These are phyloP conservation scores for Trichoderma afroharzianum DNA, from an alignment of 2,329 filamentous ascomycete species.

Conservation along the genomic window DNA sequence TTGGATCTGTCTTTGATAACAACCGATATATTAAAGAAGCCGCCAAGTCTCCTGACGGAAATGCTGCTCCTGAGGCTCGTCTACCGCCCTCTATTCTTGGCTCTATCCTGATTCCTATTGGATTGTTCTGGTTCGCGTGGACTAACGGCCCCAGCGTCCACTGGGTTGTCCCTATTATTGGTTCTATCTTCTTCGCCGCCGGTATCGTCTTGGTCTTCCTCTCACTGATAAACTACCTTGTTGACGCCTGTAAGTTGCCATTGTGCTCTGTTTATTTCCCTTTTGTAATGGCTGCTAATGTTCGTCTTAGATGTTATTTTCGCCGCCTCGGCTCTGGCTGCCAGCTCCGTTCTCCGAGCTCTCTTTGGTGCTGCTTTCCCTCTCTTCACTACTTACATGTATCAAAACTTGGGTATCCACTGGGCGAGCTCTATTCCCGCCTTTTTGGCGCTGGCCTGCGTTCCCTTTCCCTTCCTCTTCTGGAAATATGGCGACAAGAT, in stretches of 20 bases:
- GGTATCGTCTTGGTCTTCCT: slow-evolving; percentile 64
- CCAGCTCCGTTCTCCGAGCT: slow-evolving; percentile 67
- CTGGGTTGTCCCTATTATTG: slow-evolving; percentile 50
- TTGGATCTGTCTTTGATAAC: slow-evolving; percentile 52
- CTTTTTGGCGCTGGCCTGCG: slow-evolving; percentile 67
- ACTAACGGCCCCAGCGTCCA: slow-evolving; percentile 55
- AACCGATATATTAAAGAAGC: slow-evolving; percentile 46
- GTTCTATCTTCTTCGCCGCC: slow-evolving; percentile 48
- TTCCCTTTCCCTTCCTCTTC: slow-evolving; percentile 73
- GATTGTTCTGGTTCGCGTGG: slow-evolving; percentile 66
- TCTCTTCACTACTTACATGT: slow-evolving; percentile 63
- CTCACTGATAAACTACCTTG: slow-evolving; percentile 61
- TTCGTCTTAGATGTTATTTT: slow-evolving; percentile 58
- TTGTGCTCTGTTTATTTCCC: background rate
- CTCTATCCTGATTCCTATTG: slow-evolving; percentile 53
- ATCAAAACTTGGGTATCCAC: slow-evolving; percentile 61
- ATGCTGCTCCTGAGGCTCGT: slow-evolving; percentile 60
- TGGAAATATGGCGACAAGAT: slow-evolving; percentile 65
- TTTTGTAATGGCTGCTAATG: slow-evolving; percentile 18
- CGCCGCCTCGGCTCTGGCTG: slow-evolving; percentile 70
- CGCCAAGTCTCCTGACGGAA: slow-evolving; percentile 47
- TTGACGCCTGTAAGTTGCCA: slow-evolving; percentile 51
- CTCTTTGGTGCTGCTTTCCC: slow-evolving; percentile 71
- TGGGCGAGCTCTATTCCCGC: slow-evolving; percentile 73
- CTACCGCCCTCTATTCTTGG: slow-evolving; percentile 59